These are phyloP conservation scores for Fusarium stilboides DNA, from an alignment of 2,329 filamentous ascomycete genomes.

Conservation along the genomic window DNA sequence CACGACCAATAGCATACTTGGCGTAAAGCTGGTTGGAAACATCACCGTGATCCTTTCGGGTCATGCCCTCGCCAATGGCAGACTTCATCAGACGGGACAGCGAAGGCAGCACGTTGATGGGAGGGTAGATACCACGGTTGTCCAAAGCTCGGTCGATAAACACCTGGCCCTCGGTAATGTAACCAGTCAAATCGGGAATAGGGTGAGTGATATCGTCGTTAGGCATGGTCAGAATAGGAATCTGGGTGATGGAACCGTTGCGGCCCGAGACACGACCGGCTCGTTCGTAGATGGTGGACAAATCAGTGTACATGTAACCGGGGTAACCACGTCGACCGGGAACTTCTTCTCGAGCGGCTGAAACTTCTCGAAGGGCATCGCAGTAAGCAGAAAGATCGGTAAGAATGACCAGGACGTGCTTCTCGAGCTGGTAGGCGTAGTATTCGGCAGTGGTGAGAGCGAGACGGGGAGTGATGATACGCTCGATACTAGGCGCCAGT, in stretches of 20 bases:
- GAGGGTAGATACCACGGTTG: slow-evolving; percentile 98
- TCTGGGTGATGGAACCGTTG: slow-evolving; percentile 98
- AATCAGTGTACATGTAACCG: slow-evolving; percentile 99
- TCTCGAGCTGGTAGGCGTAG: slow-evolving; percentile 99
- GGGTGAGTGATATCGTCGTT: slow-evolving; percentile 99
- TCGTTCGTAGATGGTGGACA: slow-evolving; percentile 99
- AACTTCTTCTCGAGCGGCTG: slow-evolving; percentile 97
- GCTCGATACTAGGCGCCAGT: slow-evolving; percentile 82
- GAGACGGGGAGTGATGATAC: slow-evolving; percentile 99
- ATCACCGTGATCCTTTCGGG: slow-evolving; percentile 95
- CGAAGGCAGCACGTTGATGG: slow-evolving; percentile 98
- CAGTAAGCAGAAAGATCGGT: slow-evolving; percentile 99
- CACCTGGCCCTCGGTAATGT: slow-evolving; percentile 99
- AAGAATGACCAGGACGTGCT: slow-evolving; percentile 98
- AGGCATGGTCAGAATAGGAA: slow-evolving; percentile 98
- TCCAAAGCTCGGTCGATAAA: slow-evolving; percentile 93
- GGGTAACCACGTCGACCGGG: slow-evolving; percentile 99
- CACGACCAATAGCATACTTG: slow-evolving; percentile 99
- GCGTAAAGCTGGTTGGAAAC: slow-evolving; percentile 99
- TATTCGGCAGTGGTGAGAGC: slow-evolving; percentile 98
- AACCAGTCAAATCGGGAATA: slow-evolving; percentile 98
- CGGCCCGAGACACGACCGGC: slow-evolving; percentile 97
- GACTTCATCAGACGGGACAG: slow-evolving; percentile 99
- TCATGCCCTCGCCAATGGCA: slow-evolving; percentile 97
- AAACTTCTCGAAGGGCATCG: slow-evolving; percentile 98